Evolutionary conservation across 768 basidiomycete species (phyloP), one percentile per base, ranked within the genome.

Genomic region (Plicaturopsis crispa): DNA sequence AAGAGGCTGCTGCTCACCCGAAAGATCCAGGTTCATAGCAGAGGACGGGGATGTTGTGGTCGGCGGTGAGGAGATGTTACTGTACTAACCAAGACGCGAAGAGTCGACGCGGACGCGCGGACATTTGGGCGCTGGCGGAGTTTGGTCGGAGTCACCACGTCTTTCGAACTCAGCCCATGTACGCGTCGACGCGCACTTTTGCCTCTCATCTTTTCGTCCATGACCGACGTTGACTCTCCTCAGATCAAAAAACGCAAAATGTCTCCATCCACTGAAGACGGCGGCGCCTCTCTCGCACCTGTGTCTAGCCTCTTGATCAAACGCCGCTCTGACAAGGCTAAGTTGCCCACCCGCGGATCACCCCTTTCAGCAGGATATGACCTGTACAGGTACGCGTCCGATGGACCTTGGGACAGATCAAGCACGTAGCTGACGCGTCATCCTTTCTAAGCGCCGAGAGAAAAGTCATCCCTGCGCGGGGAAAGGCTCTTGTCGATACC

Each of bases 301-400:
- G 51, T 59, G 6, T 49, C 66, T 1, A 70, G 70, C 33, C 73
- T 97, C 14, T 75, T 90, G 38, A 75, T 99, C 54, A 96, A 96
- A 55, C 75, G 79, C 23, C 78, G 85, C 24, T 90, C 87, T 3
- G 75, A 78, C 13, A 85, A 80, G 51, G 96, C 88, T 18, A 83
- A 57, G 45, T 55, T 90, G 16, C 96, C 96, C 3, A 91, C 86
- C 7, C 75, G 90, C 35, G 94, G 96, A 1, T 90, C 86, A 3
- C 60, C 78, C 2, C 66, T 91, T 35, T 76, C 94, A 2, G 96
- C 96, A 1, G 96, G 96, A 4, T 96, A 98, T 54, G 96, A 99
- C 59, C 68, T 99, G 24, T 93, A 91, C 64, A 84, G 85, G 92
- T 88, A 55, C n/a, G 67, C 35, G 31, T 46, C 19, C 24, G 36